phyloP scores from a whole-genome alignment of 192 early-diverging fungal genomes.

The Coemansia umbellata region DNA sequence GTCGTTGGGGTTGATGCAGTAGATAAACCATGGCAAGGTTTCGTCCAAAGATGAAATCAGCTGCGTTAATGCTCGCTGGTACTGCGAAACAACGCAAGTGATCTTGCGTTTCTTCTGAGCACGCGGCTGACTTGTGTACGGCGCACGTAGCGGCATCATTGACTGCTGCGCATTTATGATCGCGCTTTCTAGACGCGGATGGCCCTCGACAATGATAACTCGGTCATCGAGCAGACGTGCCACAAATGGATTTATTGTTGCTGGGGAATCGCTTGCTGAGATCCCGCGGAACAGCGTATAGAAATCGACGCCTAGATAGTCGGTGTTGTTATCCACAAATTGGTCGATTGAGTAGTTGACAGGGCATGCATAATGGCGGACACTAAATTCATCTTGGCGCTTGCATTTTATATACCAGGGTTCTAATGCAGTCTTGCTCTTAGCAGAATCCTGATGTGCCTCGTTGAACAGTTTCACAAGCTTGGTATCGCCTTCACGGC shows the following conservation, averaged over 20 bases:
- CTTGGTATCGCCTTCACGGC: conserved; percentile 35
- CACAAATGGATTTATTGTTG: conserved; percentile 70
- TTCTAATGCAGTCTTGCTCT: conserved; percentile 15
- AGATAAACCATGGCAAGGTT: conserved; percentile 74
- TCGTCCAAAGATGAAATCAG: conserved; percentile 68
- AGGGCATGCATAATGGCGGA: conserved; percentile 75
- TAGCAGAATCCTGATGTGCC: conserved; percentile 16
- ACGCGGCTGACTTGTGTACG: conserved; percentile 37
- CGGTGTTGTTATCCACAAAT: conserved; percentile 75
- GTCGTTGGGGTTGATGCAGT: conserved; percentile 74
- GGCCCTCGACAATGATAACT: conserved; percentile 69
- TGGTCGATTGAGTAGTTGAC: conserved; percentile 57
- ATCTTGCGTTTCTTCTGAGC: conserved; percentile 53
- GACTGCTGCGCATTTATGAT: conserved; percentile 78
- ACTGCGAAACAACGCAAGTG: conserved; percentile 58
- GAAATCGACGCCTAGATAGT: conserved; percentile 78
- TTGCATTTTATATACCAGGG: conserved; percentile 31
- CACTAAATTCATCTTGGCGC: conserved; percentile 59
- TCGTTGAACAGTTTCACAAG: conserved; percentile 40
- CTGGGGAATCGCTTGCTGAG: conserved; percentile 29
- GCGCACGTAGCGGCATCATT: conserved; percentile 63
- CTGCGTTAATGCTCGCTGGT: conserved; percentile 66
- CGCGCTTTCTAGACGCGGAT: conserved; percentile 74
- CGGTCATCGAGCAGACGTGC: conserved; percentile 71
- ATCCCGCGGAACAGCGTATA: conserved; percentile 79